Percentiles rank a stretch among this genome's conserved stretches.
Evolutionary conservation across 768 basidiomycete genomes (phyloP).

Genomic region (Lanmaoa rubissima): DNA sequence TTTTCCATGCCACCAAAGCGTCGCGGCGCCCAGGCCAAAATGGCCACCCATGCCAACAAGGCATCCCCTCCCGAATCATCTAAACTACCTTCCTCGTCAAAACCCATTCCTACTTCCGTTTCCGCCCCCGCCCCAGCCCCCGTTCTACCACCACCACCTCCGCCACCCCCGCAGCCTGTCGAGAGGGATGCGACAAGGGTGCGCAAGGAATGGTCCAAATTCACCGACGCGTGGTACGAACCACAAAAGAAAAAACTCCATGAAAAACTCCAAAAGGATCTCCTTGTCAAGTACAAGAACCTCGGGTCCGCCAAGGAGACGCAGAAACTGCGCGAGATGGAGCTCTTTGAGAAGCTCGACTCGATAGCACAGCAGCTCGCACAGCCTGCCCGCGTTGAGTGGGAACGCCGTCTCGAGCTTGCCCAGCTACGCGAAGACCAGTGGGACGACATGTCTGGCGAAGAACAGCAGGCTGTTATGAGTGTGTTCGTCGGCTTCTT

Average conservation of each 20-base stretch:
- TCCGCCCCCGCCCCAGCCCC: constrained; percentile 1
- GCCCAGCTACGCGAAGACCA: constrained; percentile 30
- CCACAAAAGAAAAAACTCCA: constrained; percentile 28
- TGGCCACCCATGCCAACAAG: constrained; percentile 9
- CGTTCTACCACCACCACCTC: constrained; percentile 5
- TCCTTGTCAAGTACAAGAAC: constrained; percentile 32
- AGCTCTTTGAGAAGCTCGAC: constrained; percentile 27
- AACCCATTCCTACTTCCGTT: constrained; percentile 5
- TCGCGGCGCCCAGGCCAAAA: constrained; percentile 18
- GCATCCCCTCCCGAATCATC: constrained; percentile 13
- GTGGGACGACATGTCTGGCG: constrained; percentile 31
- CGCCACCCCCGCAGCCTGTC: constrained; percentile 15
- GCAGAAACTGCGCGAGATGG: constrained; percentile 29
- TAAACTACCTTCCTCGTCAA: constrained; percentile 12
- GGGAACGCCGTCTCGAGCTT: constrained; percentile 33
- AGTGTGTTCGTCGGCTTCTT: constrained; percentile 31
- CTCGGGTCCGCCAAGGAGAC: constrained; percentile 24
- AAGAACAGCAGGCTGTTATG: constrained; percentile 33
- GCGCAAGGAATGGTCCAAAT: constrained; percentile 31
- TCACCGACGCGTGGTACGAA: constrained; percentile 30
- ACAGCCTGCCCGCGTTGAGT: constrained; percentile 32
- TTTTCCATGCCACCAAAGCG: constrained; percentile 32
- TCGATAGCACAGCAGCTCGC: constrained; percentile 23
- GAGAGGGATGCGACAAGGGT: constrained; percentile 26
- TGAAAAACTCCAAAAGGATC: constrained; percentile 32